Percentiles rank a stretch among this genome's conserved stretches.
phyloP scores from a whole-genome alignment of 2,329 filamentous ascomycete species.

The Botrytis deweyae region DNA sequence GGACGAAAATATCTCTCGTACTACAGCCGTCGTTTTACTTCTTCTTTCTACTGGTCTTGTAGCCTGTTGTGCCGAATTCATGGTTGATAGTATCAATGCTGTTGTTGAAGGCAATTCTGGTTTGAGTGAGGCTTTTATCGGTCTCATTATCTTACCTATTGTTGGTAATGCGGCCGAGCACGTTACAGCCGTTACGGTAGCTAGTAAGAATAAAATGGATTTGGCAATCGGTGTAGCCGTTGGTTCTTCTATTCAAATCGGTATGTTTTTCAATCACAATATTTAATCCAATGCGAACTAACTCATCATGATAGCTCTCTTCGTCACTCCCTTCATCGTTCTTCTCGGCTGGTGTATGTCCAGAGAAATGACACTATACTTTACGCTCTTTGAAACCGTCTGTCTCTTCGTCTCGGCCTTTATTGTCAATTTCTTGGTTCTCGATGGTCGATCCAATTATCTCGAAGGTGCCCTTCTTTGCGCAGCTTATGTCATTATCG shows the following conservation, averaged over 20 bases:
- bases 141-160: conserved; percentile 69
- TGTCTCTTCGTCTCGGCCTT: conserved; percentile 81
- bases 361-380: conserved; percentile 75
- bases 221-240: conserved; percentile 70
- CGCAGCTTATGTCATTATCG: conserved; percentile 67
- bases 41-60: conserved; percentile 64
- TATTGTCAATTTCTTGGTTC: conserved; percentile 83
- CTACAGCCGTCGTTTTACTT: conserved; percentile 59
- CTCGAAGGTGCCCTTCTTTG: conserved; percentile 73
- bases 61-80: conserved; percentile 67
- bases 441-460: conserved; percentile 84
- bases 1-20: conserved; percentile 53
- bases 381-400: conserved; percentile 85
- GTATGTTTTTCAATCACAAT: conserved; percentile 27
- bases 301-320: conserved; percentile 48
- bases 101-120: conserved; percentile 54
- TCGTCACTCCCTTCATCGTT: conserved; percentile 68
- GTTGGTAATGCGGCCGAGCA: conserved; percentile 74
- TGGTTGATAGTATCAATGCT: conserved; percentile 65
- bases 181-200: conserved; percentile 68
- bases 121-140: conserved; percentile 66
- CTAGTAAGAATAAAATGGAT: conserved; percentile 75
- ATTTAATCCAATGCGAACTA: neutral
- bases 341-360: conserved; percentile 69
- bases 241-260: conserved; percentile 70